Conservation (phyloP, 2,329 filamentous ascomycete species). For the Aspergillus glaucus region DNA sequence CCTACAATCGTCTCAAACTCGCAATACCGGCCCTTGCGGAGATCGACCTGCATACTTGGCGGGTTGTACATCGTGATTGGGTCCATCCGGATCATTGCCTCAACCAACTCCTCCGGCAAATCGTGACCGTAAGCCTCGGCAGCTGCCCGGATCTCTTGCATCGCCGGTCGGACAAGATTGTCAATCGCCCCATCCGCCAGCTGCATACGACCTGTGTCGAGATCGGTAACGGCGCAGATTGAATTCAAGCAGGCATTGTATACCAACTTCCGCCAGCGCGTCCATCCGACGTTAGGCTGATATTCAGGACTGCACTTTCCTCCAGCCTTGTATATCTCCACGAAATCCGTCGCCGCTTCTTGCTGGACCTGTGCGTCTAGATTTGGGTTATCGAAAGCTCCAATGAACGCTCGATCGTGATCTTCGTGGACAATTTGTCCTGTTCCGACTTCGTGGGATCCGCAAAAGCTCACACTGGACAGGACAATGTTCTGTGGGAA, state of each 20-base stretch:
- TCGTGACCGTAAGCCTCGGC: constrained; percentile 7
- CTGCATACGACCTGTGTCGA: constrained; percentile 48
- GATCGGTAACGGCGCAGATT: constrained; percentile 43
- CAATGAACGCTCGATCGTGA: constrained; percentile 45
- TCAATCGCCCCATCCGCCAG: constrained; percentile 40
- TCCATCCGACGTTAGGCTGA: constrained; percentile 23
- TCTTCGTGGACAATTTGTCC: constrained; percentile 50
- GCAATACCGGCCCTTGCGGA: constrained; percentile 42
- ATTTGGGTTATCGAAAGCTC: constrained; percentile 38
- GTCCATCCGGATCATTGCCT: constrained; percentile 27
- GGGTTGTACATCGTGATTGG: constrained; percentile 42
- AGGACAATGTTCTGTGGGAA: constrained; percentile 51
- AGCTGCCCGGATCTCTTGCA: constrained; percentile 46
- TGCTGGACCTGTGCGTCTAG: constrained; percentile 5
- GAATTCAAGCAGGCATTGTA: constrained; percentile 48
- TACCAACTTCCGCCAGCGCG: constrained; percentile 36
- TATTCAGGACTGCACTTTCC: constrained; percentile 41
- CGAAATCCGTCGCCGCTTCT: constrained; percentile 38
- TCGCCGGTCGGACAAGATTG: constrained; percentile 46
- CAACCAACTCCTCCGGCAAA: constrained; percentile 6
- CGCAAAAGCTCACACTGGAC: constrained; percentile 48
- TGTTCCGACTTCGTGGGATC: constrained; percentile 41
- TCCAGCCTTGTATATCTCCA: constrained; percentile 42
- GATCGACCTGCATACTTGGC: constrained; percentile 52
- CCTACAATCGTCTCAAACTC: constrained; percentile 54